These are phyloP conservation scores for Cyberlindnera suaveolens DNA, from an alignment of 805 yeast species.

Conservation along the genomic window DNA sequence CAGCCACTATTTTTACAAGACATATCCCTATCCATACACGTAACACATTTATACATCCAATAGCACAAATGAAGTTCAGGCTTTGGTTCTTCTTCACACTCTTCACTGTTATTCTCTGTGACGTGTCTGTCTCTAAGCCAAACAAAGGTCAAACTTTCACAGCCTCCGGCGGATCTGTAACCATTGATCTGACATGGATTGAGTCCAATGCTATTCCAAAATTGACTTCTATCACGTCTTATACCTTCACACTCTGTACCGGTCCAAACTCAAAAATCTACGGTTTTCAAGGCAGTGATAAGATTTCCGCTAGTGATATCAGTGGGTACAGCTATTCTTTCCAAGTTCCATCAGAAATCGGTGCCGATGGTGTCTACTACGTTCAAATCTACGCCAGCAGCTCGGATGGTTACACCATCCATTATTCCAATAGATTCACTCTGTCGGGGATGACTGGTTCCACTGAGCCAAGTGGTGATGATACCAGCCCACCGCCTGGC, in stretches of 20 bases:
- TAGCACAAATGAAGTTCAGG: not conserved
- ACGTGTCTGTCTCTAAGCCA: constrained; percentile 26
- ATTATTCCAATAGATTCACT: constrained; percentile 61
- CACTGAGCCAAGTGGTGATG: constrained; percentile 35
- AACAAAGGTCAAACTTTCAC: constrained; percentile 12
- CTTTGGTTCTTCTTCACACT: not conserved
- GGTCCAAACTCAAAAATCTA: constrained; percentile 54
- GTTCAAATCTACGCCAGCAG: constrained; percentile 57
- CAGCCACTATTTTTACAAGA: not conserved
- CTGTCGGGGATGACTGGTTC: constrained; percentile 72
- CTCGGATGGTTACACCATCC: constrained; percentile 44
- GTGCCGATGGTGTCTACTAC: constrained; percentile 62
- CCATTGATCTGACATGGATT: constrained; percentile 40
- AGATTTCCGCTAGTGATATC: constrained; percentile 26
- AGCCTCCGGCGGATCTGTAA: constrained; percentile 21
- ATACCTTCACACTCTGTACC: constrained; percentile 57
- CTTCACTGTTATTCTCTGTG: constrained; percentile 8
- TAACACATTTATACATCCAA: not conserved
- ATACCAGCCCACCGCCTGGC: constrained; percentile 34
- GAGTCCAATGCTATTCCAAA: constrained; percentile 47
- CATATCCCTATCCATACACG: not conserved
- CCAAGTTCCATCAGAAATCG: constrained; percentile 35
- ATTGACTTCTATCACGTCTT: constrained; percentile 35
- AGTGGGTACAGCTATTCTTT: constrained; percentile 34
- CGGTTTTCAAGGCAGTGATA: constrained; percentile 27